phyloP scores from a whole-genome alignment of 2,329 filamentous ascomycete genomes.

The Laburnicola sp. region DNA sequence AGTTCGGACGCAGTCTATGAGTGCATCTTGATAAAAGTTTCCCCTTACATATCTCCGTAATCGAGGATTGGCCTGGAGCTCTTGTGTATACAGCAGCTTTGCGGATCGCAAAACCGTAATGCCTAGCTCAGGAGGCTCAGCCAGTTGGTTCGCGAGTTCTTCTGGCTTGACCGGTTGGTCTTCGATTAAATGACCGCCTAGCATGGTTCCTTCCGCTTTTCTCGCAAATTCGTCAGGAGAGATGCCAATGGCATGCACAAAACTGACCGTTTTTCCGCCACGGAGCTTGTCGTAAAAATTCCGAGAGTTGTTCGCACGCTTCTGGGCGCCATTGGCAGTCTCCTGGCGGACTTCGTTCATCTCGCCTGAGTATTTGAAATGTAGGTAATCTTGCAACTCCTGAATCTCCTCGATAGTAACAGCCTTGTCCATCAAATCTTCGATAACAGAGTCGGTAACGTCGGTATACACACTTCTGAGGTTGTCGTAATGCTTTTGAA shows the following conservation, averaged over 20 bases:
- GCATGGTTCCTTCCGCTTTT: constrained; percentile 78
- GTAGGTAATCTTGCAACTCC: constrained; percentile 92
- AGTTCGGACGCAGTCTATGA: constrained; percentile 85
- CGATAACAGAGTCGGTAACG: constrained; percentile 73
- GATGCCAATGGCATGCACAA: constrained; percentile 90
- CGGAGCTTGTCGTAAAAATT: constrained; percentile 83
- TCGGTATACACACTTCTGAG: constrained; percentile 62
- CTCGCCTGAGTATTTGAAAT: constrained; percentile 87
- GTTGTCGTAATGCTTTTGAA: constrained; percentile 77
- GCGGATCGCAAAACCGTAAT: constrained; percentile 76
- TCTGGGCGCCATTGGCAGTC: constrained; percentile 68
- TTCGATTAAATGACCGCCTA: constrained; percentile 68
- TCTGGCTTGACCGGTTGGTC: constrained; percentile 79
- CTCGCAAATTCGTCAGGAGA: constrained; percentile 84
- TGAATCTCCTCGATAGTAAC: constrained; percentile 93
- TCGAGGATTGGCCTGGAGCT: constrained; percentile 82
- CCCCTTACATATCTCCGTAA: constrained; percentile 85
- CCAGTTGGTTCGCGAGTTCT: constrained; percentile 79
- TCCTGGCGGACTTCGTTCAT: constrained; percentile 76
- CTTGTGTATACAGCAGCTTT: constrained; percentile 86
- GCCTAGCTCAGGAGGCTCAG: constrained; percentile 58
- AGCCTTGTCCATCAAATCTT: constrained; percentile 78
- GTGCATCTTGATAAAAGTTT: constrained; percentile 79
- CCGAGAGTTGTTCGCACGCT: constrained; percentile 79
- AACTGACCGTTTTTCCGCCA: constrained; percentile 73